These are phyloP conservation scores for Penicillium expansum DNA, from an alignment of 2,329 filamentous ascomycete genomes.

Conservation along the genomic window DNA sequence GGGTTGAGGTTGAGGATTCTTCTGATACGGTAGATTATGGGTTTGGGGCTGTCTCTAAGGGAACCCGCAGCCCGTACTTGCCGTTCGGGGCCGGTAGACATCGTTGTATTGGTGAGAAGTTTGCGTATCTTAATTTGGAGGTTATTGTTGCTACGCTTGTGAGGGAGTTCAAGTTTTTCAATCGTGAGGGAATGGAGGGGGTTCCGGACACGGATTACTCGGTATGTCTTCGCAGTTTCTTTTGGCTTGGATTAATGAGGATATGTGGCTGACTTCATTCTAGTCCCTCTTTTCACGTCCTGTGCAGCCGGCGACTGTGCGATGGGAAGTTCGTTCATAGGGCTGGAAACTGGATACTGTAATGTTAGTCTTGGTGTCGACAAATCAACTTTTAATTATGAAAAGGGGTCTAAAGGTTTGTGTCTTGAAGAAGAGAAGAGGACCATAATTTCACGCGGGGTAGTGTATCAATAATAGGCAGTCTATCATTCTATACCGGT, in stretches of 20 bases:
- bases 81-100: constrained; percentile 73
- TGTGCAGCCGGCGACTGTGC: constrained; percentile 25
- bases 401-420: background rate
- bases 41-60: constrained; percentile 60
- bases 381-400: background rate
- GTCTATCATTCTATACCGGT: background rate
- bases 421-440: background rate
- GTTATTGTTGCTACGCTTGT: constrained; percentile 64
- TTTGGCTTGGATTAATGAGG: constrained; percentile 4
- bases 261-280: background rate
- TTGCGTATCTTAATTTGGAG: constrained; percentile 67
- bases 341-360: background rate
- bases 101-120: constrained; percentile 73
- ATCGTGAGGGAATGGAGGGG: constrained; percentile 53
- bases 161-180: constrained; percentile 59
- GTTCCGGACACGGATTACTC: constrained; percentile 66
- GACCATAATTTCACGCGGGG: background rate
- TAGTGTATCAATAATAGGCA: background rate
- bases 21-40: constrained; percentile 62
- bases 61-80: constrained; percentile 61
- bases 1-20: constrained; percentile 40
- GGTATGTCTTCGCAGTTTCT: constrained; percentile 38
- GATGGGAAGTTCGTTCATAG: constrained; percentile 18
- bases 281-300: constrained; percentile 31
- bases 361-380: background rate